Percentiles rank a stretch among this genome's conserved stretches.
Conservation (phyloP, 345 rosid species). For the Eucalyptus pumila region DNA sequence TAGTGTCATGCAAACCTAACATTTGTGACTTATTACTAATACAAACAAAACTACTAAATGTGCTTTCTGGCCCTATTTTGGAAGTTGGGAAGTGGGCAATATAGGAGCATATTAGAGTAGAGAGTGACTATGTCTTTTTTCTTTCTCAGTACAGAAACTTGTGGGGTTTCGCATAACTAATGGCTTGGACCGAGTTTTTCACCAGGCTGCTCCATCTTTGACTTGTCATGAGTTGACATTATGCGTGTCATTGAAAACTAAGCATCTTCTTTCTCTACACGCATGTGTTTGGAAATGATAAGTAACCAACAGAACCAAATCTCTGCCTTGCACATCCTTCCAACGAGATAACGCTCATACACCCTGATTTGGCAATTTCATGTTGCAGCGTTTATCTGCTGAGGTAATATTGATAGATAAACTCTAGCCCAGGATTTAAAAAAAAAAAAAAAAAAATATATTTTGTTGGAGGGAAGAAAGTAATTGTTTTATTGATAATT, state of each 20-base stretch:
- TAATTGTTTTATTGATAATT: background rate
- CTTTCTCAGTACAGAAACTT: background rate
- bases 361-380: background rate
- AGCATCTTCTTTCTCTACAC: background rate
- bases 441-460: background rate
- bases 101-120: background rate
- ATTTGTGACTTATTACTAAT: constrained; percentile 5
- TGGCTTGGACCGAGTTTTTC: background rate
- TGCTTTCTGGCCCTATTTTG: background rate
- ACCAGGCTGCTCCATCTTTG: background rate
- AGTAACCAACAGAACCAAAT: background rate
- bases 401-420: background rate
- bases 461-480: background rate
- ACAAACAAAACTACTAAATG: constrained; percentile 17
- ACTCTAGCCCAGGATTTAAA: background rate
- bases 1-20: constrained; percentile 22
- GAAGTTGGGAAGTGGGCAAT: background rate
- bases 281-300: background rate
- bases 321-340: background rate
- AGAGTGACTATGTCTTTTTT: background rate
- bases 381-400: background rate
- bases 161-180: background rate
- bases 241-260: background rate
- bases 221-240: background rate
- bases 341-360: background rate